These are phyloP conservation scores for Rhytidiadelphus loreus DNA, from an alignment of 225 moss, liverwort and hornwort species.

Conservation along the genomic window DNA sequence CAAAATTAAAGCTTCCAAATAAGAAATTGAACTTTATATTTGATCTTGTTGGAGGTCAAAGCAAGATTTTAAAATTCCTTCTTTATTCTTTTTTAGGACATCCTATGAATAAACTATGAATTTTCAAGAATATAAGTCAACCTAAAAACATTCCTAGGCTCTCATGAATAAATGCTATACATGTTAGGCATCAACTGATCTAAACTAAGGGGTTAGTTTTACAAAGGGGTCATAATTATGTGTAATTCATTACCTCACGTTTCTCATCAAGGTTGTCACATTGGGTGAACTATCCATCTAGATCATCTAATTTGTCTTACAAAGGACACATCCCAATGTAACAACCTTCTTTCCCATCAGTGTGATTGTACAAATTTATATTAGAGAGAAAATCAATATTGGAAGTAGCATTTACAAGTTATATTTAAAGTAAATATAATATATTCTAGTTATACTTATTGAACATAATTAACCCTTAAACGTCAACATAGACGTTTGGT, in stretches of 20 bases:
- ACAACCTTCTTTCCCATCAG: background rate
- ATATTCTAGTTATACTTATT: no score
- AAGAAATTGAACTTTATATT: background rate
- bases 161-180: background rate
- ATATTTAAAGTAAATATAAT: no score
- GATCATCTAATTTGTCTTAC: no score
- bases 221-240: background rate
- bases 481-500: no score
- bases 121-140: background rate
- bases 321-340: rapidly evolving
- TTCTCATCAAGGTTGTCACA: background rate
- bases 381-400: background rate
- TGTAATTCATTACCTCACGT: background rate
- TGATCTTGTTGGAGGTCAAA: background rate
- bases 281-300: rapidly evolving
- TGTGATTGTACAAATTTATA: background rate
- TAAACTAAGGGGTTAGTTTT: no score
- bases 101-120: background rate
- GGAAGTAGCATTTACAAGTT: no score
- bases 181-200: background rate
- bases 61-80: background rate
- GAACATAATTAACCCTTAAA: no score
- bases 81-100: background rate
- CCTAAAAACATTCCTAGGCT: background rate
- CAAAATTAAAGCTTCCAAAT: no score